Conservation (phyloP, 2,329 filamentous ascomycete species). For the Colletotrichum endophyticum region DNA sequence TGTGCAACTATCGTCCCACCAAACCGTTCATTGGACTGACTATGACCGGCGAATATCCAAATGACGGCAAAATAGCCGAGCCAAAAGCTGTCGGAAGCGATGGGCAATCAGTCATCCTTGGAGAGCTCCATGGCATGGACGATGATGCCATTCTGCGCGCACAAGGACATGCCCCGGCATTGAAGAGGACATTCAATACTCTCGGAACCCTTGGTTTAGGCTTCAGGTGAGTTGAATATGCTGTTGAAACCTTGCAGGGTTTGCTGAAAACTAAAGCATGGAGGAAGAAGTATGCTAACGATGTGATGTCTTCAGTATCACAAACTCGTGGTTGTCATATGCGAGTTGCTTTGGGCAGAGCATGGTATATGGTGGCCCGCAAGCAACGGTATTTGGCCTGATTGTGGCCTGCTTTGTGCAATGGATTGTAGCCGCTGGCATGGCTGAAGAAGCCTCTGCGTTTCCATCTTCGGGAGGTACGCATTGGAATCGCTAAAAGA, state of each 20-base stretch:
- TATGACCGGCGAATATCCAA: neutral
- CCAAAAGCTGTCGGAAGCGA: neutral
- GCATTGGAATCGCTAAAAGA: neutral
- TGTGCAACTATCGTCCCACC: neutral
- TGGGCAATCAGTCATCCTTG: neutral
- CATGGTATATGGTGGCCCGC: constrained; percentile 17
- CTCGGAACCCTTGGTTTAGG: constrained; percentile 18
- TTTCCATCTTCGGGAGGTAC: constrained; percentile 16
- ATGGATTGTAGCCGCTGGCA: constrained; percentile 21
- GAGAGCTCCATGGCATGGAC: neutral
- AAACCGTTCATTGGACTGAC: neutral
- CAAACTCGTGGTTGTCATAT: constrained; percentile 21
- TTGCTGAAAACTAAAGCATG: neutral
- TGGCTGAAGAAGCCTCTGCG: constrained; percentile 21
- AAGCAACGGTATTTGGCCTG: constrained; percentile 21
- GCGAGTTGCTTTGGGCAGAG: constrained; percentile 23
- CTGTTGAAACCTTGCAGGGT: neutral
- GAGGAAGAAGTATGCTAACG: neutral
- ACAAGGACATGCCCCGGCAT: constrained; percentile 20
- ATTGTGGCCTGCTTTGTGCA: constrained; percentile 23
- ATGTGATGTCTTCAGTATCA: constrained; percentile 14
- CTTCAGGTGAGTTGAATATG: neutral
- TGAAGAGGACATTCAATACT: constrained; percentile 19
- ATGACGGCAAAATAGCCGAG: neutral
- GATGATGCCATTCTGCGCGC: constrained; percentile 23